Evolutionary conservation across 768 basidiomycete genomes (phyloP).

Genomic region (Neoboletus magnificus): DNA sequence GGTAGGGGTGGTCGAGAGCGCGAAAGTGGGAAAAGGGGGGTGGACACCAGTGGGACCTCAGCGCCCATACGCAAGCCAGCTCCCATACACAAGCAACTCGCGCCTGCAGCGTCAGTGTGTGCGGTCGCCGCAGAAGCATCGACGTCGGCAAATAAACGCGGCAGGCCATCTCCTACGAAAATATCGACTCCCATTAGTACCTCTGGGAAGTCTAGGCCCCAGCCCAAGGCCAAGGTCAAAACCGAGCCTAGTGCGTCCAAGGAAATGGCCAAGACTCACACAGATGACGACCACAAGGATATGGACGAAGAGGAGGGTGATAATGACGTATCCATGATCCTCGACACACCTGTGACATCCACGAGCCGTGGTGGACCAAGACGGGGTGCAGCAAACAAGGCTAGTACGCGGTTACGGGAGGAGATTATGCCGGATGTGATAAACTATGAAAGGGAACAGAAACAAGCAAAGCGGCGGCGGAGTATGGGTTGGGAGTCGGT

Average conservation of each 20-base stretch:
- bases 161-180: constrained; percentile 17
- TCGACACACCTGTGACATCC: constrained; percentile 10
- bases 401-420: constrained; percentile 42
- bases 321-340: constrained; percentile 6
- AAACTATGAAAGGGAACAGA: constrained; percentile 66
- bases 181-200: background rate
- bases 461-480: constrained; percentile 34
- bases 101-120: constrained; percentile 18
- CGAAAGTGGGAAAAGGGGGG: background rate
- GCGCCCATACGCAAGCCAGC: background rate
- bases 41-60: background rate
- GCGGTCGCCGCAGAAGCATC: constrained; percentile 26
- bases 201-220: constrained; percentile 3
- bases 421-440: constrained; percentile 76
- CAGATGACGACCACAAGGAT: background rate
- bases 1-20: background rate
- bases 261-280: background rate
- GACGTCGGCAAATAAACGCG: constrained; percentile 13
- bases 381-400: constrained; percentile 56
- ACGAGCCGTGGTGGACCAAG: constrained; percentile 23
- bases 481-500: constrained; percentile 32
- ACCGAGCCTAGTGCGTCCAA: background rate
- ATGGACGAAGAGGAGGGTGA: background rate
- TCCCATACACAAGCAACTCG: constrained; percentile 4
- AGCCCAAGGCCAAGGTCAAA: constrained; percentile 3